Conservation (phyloP, 2,329 filamentous ascomycete species). For the Aquanectria penicillioides region DNA sequence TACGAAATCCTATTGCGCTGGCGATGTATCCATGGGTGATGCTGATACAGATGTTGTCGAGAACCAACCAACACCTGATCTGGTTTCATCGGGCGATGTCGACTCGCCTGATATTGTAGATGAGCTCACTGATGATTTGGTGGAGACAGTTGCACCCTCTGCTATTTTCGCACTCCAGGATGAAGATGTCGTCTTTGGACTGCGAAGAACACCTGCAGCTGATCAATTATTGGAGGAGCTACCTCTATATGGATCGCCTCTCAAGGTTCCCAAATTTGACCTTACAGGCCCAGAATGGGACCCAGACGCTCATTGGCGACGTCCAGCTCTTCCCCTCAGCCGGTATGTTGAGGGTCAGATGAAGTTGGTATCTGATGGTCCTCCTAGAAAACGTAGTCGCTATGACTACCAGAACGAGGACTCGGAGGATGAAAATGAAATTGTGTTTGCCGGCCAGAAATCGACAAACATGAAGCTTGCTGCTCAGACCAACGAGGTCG, state of each 20-base stretch:
- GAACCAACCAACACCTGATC: constrained; percentile 71
- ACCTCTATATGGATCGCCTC: constrained; percentile 78
- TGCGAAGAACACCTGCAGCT: constrained; percentile 77
- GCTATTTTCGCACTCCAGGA: constrained; percentile 85
- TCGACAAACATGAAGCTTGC: constrained; percentile 61
- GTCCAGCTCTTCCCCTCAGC: constrained; percentile 83
- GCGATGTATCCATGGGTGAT: constrained; percentile 49
- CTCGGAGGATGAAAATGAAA: constrained; percentile 66
- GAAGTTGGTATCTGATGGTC: constrained; percentile 71
- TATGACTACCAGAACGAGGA: constrained; percentile 83
- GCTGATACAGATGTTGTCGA: constrained; percentile 46
- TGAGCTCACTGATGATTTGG: constrained; percentile 51
- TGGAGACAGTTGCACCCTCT: constrained; percentile 72
- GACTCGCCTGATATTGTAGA: constrained; percentile 62
- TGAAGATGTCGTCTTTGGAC: constrained; percentile 82
- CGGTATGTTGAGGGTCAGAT: constrained; percentile 88
- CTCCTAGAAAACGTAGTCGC: constrained; percentile 81
- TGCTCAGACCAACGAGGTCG: constrained; percentile 79
- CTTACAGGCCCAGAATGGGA: constrained; percentile 67
- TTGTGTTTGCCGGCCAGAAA: constrained; percentile 64
- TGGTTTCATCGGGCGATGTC: constrained; percentile 71
- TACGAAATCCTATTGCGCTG: constrained; percentile 46
- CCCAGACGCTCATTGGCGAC: constrained; percentile 78
- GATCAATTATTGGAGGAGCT: constrained; percentile 84
- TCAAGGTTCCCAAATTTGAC: constrained; percentile 68